Base-by-base conservation (phyloP, 1,284 basidiomycete genomes). In the Boletus austroedulis region DNA sequence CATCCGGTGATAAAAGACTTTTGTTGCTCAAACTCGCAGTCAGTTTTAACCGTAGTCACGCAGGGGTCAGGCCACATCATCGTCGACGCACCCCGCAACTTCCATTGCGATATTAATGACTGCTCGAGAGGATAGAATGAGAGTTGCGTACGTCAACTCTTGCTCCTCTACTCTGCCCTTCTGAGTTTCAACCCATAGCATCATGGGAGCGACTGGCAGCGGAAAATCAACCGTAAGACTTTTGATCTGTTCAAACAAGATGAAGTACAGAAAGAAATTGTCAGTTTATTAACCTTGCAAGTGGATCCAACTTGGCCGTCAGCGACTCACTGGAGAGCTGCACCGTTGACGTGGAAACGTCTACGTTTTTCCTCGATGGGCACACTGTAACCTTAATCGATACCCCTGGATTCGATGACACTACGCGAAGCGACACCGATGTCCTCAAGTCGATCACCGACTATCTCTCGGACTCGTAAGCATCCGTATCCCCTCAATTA, bases 151-250 rank as follows among this genome's bases (percentile, higher is more conserved):
- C 57, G 69, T 54, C 36, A 34, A 15, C 5, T 51, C 40, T 50
- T 17, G 32, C 38, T 28, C 45, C 43, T 50, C 11, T 0, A 45
- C 11, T 32, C 6, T 36, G 26, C 9, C 11, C 47, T 21, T 49
- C 55, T 65, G 55, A 62, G 54, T 38, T 28, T 31, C 21, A 6
- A n/a, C 55, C 40, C 48, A 55, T 64, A 79, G 78, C 10, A 57
- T 79, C 40, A 78, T 79, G 77, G 78, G 77, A 12, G 67, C 75
- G 15, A 78, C 78, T 1, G 78, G 77, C 40, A 78, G 73, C 44
- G 78, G 77, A 36, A 79, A 79, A 59, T 74, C 78, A 24, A 72
- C 77, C 1, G 78, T 78, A 56, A 29, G 77, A n/a, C n/a, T n/a
- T n/a, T n/a, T 57, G 17, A 49, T 36, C 21, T 34, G 31, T 46